phyloP scores from a whole-genome alignment of 2,329 filamentous ascomycete genomes.

The Beauveria varroae region DNA sequence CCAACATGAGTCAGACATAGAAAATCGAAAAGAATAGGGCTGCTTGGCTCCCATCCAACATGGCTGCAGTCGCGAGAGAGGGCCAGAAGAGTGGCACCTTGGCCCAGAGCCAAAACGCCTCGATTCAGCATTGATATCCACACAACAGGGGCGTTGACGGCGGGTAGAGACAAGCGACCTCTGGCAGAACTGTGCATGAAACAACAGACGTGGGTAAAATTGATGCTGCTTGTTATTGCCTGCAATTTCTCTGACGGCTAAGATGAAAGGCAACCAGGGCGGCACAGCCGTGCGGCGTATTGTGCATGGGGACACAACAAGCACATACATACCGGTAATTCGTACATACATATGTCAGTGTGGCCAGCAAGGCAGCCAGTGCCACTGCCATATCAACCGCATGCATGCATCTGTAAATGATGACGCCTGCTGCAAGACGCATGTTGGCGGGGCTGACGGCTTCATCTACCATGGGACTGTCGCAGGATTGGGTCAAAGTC shows the following conservation, averaged over 20 bases:
- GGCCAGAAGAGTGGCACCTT: background rate
- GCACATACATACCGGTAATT: background rate
- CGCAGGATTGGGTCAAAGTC: conserved; percentile 2
- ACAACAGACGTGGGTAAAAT: background rate
- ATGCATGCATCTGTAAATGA: conserved; percentile 7
- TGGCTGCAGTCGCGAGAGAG: background rate
- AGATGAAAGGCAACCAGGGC: too few species aligned
- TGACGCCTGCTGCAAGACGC: background rate
- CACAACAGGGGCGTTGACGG: background rate
- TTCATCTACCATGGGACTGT: background rate
- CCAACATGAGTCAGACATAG: background rate
- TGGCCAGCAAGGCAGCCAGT: background rate
- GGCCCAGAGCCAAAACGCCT: background rate
- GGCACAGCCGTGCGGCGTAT: background rate
- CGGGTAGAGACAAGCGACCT: background rate
- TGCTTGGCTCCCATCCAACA: background rate
- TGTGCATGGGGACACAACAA: background rate
- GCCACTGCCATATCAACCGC: background rate
- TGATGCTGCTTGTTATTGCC: too few species aligned
- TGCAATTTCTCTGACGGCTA: too few species aligned
- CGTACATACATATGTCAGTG: background rate
- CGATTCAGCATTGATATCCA: background rate
- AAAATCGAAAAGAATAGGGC: background rate
- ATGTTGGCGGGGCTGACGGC: conserved; percentile 2
- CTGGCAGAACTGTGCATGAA: background rate